Percentiles rank a stretch among this genome's conserved stretches.
These are phyloP conservation scores for Bacterosira constricta DNA, from an alignment of 108 stramenopile genomes.

Conservation along the genomic window DNA sequence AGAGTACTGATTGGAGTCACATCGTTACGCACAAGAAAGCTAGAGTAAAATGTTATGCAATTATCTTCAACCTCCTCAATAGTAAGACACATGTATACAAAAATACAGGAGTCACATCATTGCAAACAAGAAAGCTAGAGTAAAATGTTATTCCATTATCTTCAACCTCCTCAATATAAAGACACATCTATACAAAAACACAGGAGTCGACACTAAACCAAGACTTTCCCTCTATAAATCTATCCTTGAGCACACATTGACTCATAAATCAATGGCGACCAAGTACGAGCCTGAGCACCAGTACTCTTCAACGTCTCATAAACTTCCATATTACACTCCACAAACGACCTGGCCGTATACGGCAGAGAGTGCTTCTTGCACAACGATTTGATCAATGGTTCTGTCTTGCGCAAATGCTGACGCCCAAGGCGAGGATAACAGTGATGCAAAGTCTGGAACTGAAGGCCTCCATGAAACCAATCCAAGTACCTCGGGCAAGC, in stretches of 20 bases:
- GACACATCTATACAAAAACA: no score
- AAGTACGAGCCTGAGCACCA: constrained; percentile 23
- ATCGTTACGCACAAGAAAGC: no score
- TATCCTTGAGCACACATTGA: constrained; percentile 55
- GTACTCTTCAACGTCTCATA: constrained; percentile 31
- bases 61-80: no score
- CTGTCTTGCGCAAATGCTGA: constrained; percentile 79
- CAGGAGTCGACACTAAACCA: no score
- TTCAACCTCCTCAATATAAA: no score
- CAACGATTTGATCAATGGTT: constrained; percentile 61
- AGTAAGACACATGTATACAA: no score
- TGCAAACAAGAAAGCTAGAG: no score
- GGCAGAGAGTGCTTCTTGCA: constrained; percentile 77
- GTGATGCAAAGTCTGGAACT: constrained; percentile 94
- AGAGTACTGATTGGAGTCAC: no score
- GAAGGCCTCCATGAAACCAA: constrained; percentile 94
- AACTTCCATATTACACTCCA: constrained; percentile 59
- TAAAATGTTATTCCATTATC: no score
- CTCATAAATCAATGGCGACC: constrained; percentile 56
- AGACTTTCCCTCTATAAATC: no score
- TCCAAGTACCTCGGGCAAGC: constrained; percentile 81
- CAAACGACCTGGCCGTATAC: constrained; percentile 67
- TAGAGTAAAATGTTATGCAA: no score
- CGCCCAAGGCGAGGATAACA: constrained; percentile 89
- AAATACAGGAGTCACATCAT: no score